phyloP scores from a whole-genome alignment of 257 asterid genomes.

The Salvia splendens region DNA sequence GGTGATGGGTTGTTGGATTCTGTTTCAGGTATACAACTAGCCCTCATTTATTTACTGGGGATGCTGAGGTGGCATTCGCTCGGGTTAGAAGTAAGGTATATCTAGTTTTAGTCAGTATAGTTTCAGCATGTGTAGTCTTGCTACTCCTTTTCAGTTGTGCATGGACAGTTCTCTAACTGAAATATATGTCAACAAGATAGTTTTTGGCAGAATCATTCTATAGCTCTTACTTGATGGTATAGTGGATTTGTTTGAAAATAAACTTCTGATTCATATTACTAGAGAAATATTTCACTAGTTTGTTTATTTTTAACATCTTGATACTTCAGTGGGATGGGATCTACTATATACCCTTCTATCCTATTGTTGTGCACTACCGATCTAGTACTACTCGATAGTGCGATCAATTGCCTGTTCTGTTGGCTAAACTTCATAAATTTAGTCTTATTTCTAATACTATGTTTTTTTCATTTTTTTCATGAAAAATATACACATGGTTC shows the following conservation, averaged over 20 bases:
- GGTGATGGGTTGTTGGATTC: conserved; percentile 18
- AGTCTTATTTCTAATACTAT: conserved; percentile 1
- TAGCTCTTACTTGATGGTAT: not conserved
- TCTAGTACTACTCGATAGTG: not conserved
- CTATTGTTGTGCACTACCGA: not conserved
- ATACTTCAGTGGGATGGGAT: not conserved
- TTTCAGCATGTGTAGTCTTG: conserved; percentile 24
- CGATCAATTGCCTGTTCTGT: conserved; percentile 7
- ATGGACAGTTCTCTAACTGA: conserved; percentile 8
- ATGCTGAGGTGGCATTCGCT: conserved; percentile 82
- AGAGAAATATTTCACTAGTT: not conserved
- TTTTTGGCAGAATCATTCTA: not conserved
- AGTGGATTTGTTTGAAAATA: not conserved
- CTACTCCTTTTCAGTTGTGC: not conserved
- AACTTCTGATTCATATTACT: not conserved
- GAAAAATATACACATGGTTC: not conserved
- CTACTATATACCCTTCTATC: not conserved
- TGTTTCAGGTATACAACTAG: conserved; percentile 90
- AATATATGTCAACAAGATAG: not conserved
- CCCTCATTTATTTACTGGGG: conserved; percentile 89
- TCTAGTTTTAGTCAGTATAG: conserved; percentile 22
- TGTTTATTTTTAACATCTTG: not conserved
- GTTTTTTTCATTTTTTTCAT: not conserved
- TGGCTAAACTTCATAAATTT: not conserved
- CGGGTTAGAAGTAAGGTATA: conserved; percentile 82